Conservation (phyloP, 495 filamentous ascomycete genomes). For the Parmelia sp. region DNA sequence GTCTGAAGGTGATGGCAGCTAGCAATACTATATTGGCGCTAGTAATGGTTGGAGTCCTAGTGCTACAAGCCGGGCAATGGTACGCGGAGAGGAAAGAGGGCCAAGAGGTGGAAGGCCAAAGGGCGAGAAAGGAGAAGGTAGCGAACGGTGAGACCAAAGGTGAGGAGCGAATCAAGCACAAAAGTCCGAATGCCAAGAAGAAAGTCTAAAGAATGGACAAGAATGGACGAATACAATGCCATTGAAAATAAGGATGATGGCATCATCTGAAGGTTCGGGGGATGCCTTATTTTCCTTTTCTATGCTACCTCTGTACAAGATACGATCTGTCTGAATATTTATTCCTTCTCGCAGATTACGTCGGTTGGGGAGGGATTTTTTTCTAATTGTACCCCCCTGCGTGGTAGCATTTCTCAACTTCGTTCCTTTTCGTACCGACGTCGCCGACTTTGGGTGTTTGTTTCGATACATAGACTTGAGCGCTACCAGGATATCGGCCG, state of each 20-base stretch:
- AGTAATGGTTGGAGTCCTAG: slow-evolving; percentile 81
- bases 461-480: not conserved
- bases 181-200: slow-evolving; percentile 26
- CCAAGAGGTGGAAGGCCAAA: slow-evolving; percentile 64
- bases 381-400: not conserved
- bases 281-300: not conserved
- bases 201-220: slow-evolving; percentile 30
- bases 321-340: not conserved
- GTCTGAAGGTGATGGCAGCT: slow-evolving; percentile 81
- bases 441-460: not conserved
- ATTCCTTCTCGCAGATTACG: not conserved
- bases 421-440: slow-evolving; percentile 3
- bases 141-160: slow-evolving; percentile 28
- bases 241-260: not conserved
- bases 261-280: not conserved
- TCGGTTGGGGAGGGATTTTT: not conserved
- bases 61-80: slow-evolving; percentile 96
- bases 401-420: not conserved
- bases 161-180: slow-evolving; percentile 24
- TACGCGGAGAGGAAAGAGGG: slow-evolving; percentile 91
- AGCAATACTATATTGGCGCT: slow-evolving; percentile 93
- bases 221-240: not conserved
- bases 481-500: not conserved
- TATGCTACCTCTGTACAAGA: not conserved
- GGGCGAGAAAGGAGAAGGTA: slow-evolving; percentile 45